Conservation (phyloP, 1,284 basidiomycete species). For the Malassezia psittaci region DNA sequence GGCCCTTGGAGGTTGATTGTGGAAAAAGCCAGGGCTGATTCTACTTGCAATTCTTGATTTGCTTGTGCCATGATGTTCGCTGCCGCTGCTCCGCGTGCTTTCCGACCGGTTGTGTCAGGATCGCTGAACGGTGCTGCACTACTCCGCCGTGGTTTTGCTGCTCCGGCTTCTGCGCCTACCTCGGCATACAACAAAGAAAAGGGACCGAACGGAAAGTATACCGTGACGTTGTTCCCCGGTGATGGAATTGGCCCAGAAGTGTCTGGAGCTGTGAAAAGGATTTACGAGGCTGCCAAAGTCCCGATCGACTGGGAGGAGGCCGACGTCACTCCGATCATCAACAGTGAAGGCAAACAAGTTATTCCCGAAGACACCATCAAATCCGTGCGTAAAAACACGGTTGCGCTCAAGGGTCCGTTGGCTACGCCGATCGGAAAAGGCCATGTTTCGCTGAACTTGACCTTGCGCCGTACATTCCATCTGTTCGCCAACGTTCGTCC, state of each 20-base stretch:
- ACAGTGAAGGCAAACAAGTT: constrained; percentile 79
- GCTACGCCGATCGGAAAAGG: constrained; percentile 80
- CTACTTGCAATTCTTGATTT: background rate
- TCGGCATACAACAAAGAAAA: constrained; percentile 43
- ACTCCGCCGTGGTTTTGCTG: constrained; percentile 34
- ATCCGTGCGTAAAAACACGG: constrained; percentile 91
- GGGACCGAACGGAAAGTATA: constrained; percentile 66
- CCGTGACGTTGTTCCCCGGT: constrained; percentile 81
- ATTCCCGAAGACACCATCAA: constrained; percentile 86
- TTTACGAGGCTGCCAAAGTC: constrained; percentile 68
- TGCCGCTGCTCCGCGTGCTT: constrained; percentile 15
- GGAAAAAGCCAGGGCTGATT: constrained; percentile 1
- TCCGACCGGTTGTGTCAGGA: constrained; percentile 15
- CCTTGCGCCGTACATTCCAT: constrained; percentile 89
- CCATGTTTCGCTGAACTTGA: constrained; percentile 95
- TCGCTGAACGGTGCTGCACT: constrained; percentile 24
- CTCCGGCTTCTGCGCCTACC: constrained; percentile 35
- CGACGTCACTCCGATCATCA: constrained; percentile 73
- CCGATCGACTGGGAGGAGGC: constrained; percentile 80
- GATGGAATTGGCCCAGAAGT: constrained; percentile 97
- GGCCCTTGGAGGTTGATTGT: background rate
- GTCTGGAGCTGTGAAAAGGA: constrained; percentile 84
- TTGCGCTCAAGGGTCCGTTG: constrained; percentile 78
- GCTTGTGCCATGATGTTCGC: constrained; percentile 17
- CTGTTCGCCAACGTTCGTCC: constrained; percentile 97